Base-by-base conservation (phyloP, 2,329 filamentous ascomycete genomes). In the Trichoderma asperellum region DNA sequence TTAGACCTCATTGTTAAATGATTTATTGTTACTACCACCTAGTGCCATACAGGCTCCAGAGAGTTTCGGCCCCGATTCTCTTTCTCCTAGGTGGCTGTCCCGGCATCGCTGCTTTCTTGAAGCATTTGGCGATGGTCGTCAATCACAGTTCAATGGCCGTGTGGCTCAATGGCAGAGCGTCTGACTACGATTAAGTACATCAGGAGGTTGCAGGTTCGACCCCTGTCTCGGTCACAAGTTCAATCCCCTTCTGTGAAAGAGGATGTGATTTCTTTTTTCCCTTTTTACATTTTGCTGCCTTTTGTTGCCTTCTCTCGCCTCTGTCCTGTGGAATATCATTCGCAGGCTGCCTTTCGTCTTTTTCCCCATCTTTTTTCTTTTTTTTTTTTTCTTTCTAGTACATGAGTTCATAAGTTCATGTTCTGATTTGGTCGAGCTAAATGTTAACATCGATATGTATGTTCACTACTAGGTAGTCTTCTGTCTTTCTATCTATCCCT, bases 1-100 rank as follows among this genome's bases (percentile, higher is more conserved):
- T 34, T 52, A 59, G 64, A 67, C 53, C 35, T 67, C 29, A 67
- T 37, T 59, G 49, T 52, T 21, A 37, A n/a, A 59, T 29, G 64
- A 43, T 40, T 32, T 43, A 43, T n/a, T 5, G 29, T 59, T 59
- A 47, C 14, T 24, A 40, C 21, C 29, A 55, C 49, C 24, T 21
- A n/a, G 35, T 43, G 8, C 16, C 18, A 43, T n/a, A n/a, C 18
- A 43, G 47, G 12, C 57, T 16, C 61, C 14, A 21, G 16, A 21
- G 11, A 43, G 21, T 35, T 40, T 52, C 61, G 49, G 49, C 49
- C 21, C 27, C 24, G 34, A 43, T n/a, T 11, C 7, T 35, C 3
- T 16, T 35, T 57, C 7, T 34, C 55, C 16, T 2, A 16, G 55
- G 29, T 10, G 14, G 10, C 18, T 34, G 14, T 56, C n/a, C 16